These are phyloP conservation scores for Puccinia polysora DNA, from an alignment of 1,284 basidiomycete species.

Conservation along the genomic window DNA sequence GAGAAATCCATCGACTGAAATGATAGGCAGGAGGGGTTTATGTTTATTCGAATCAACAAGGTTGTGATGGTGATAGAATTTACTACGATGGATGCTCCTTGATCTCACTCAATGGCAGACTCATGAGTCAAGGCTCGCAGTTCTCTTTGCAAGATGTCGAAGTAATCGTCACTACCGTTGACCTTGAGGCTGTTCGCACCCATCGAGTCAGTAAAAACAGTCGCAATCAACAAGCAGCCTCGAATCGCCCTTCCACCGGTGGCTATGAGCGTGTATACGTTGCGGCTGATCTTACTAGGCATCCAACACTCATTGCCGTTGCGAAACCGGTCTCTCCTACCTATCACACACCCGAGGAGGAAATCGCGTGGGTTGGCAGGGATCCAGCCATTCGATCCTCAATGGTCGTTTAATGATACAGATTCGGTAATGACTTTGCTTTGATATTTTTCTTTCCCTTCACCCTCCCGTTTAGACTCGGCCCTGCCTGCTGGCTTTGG, in stretches of 20 bases:
- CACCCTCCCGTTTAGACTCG: slow-evolving; percentile 24
- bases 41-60: slow-evolving; percentile 42
- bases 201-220: slow-evolving; percentile 38
- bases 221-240: slow-evolving; percentile 34
- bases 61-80: slow-evolving; percentile 41
- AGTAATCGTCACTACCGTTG: slow-evolving; percentile 29
- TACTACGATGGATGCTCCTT: slow-evolving; percentile 43
- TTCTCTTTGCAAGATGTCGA: slow-evolving; percentile 42
- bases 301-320: background rate
- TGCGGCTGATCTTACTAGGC: slow-evolving; percentile 14
- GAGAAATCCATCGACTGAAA: background rate
- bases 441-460: background rate
- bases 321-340: slow-evolving; percentile 3
- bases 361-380: slow-evolving; percentile 29
- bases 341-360: slow-evolving; percentile 42
- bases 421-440: background rate
- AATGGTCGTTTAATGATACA: background rate
- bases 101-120: slow-evolving; percentile 38
- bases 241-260: background rate
- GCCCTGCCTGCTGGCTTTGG: slow-evolving; percentile 43
- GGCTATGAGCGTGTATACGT: slow-evolving; percentile 29
- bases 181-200: slow-evolving; percentile 23
- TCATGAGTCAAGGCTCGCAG: slow-evolving; percentile 42
- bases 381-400: background rate
- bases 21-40: slow-evolving; percentile 39